Base-by-base conservation (phyloP, 2,329 filamentous ascomycete genomes). In the Colletotrichum godetiae region DNA sequence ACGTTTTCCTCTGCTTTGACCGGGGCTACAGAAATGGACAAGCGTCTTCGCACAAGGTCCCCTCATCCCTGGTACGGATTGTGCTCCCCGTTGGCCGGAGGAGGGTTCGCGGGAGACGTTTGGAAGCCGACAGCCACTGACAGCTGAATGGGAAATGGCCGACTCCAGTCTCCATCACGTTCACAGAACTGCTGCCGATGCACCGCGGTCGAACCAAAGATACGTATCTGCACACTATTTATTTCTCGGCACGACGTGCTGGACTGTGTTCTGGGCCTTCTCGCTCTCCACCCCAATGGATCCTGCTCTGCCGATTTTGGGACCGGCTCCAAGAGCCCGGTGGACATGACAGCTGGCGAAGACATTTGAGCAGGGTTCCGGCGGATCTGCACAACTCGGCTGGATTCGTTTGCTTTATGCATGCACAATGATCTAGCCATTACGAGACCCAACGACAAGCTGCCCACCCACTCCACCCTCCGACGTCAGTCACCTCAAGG, bases 181-280 rank as follows among this genome's bases (percentile, higher is more conserved):
- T 35, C 55, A 33, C 55, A 27, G 46, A 53, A 55, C 46, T 49
- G 33, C 55, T 42, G 29, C 46, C 57, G 57, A 68, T 63, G 58
- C 59, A 59, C 55, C 67, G 22, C 53, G 22, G 31, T 46, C 33
- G 65, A 27, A 29, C 42, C 33, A 53, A 2, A 8, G 49, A 42
- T 61, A 65, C 55, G 46, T 60, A 42, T 65, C 61, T 55, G 46
- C 56, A 61, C 46, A 27, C 37, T 8, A 42, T 42, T 42, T 8
- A 42, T 42, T 42, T 42, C 31, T n/a, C 70, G 67, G 31, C 55
- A 65, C 27, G 29, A 24, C 33, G 31, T 53, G 29, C 31, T 57
- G 35, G 62, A 19, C 59, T 33, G 67, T 57, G 67, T 70, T 73
- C 70, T 73, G 70, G 70, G 70, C 67, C 57, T 49, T 49, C 49